Base-by-base conservation (phyloP, 495 filamentous ascomycete species). In the Xanthoparmelia taractica region DNA sequence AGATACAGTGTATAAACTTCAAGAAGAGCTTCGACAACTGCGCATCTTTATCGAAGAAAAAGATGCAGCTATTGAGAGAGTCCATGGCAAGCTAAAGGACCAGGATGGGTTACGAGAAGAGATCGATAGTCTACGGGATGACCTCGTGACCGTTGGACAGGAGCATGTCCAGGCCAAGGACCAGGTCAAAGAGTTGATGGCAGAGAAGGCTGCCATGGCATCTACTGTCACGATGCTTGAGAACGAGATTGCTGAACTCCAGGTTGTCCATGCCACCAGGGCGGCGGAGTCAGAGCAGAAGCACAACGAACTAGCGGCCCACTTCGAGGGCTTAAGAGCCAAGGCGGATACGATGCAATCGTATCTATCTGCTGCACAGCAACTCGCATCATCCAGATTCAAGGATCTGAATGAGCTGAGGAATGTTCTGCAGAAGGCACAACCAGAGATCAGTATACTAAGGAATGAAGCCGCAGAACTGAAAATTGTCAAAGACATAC, bases 141-240 rank as follows among this genome's bases (percentile, higher is more conserved):
- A 89, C 58, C 74, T 97, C 11, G 72, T 91, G 60, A 79, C 83
- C 36, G 74, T 94, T 41, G 91, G 91, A 23, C 81, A 88, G 57
- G 88, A 94, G 56, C 85, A 92, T 70, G 91, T 95, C 13, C 85
- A 89, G 67, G 86, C 87, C 7, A 94, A 92, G 72, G 84, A 94
- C 61, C 82, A 81, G 72, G 82, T 94, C 64, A 92, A 90, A 70
- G 78, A 81, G 65, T 78, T 90, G 8, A 69, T 73, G 43, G 82
- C 78, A 29, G 81, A 87, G 68, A 89, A 87, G 69, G 69, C 68
- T 37, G 80, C 74, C 8, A 70, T 93, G 25, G 76, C 86, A 71
- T 80, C 82, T 60, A 85, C 84, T 8, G 81, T 95, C 45, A 64
- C 75, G 40, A 84, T 84, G 37, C 72, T 92, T 25, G 85, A 90